Conservation (phyloP, 176 grass and related monocot genomes). For the Calamus simplicifolius region DNA sequence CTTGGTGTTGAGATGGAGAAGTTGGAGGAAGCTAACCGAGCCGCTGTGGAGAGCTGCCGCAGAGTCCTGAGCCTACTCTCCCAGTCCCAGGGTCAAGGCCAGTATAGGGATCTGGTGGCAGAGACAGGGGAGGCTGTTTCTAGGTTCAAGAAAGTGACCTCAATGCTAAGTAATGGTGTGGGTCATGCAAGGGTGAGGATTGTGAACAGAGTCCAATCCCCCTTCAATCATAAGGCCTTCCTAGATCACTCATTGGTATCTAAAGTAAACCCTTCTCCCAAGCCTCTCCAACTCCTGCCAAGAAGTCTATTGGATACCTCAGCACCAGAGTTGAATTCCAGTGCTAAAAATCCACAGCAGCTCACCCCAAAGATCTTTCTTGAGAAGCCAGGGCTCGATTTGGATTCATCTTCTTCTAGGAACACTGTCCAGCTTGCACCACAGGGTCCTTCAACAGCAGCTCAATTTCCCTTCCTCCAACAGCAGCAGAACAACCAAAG, state of each 20-base stretch:
- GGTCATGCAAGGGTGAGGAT: slow-evolving; percentile 61
- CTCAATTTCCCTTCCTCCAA: slow-evolving; percentile 45
- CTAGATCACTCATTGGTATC: slow-evolving; percentile 22
- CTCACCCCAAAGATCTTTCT: slow-evolving; percentile 29
- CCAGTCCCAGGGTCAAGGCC: slow-evolving; percentile 42
- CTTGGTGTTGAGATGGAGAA: slow-evolving; percentile 46
- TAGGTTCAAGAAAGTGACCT: slow-evolving; percentile 66
- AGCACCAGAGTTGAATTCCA: slow-evolving; percentile 24
- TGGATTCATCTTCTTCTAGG: slow-evolving; percentile 1
- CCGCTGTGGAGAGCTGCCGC: slow-evolving; percentile 75
- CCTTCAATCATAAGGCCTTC: slow-evolving; percentile 39
- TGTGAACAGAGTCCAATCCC: slow-evolving; percentile 17
- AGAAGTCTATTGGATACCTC: neutral
- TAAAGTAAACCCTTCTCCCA: slow-evolving; percentile 2
- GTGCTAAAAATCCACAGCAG: slow-evolving; percentile 14
- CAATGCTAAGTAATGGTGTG: slow-evolving; percentile 34
- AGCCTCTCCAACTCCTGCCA: slow-evolving; percentile 27
- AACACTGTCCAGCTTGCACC: neutral
- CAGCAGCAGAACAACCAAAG: slow-evolving; percentile 37
- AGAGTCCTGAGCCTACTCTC: slow-evolving; percentile 55
- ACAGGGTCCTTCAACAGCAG: slow-evolving; percentile 37
- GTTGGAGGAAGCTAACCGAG: slow-evolving; percentile 63
- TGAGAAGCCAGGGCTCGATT: slow-evolving; percentile 14
- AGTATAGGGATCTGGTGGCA: slow-evolving; percentile 35
- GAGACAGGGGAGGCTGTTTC: slow-evolving; percentile 59